phyloP scores from a whole-genome alignment of 441 rosid genomes.

The Arabidopsis hybrid region DNA sequence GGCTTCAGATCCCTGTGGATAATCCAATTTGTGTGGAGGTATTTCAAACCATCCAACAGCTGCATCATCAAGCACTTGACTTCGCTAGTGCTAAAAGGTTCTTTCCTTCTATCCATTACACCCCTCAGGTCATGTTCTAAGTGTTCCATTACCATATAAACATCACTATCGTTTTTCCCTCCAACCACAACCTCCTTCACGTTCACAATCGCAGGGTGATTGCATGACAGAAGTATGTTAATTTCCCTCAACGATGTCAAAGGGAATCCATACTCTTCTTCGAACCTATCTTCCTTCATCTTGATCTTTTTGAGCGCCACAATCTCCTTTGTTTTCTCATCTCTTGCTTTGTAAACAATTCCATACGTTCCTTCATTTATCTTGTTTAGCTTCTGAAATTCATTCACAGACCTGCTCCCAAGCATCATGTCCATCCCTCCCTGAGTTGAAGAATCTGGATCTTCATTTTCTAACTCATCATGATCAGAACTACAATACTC shows the following conservation, averaged over 20 bases:
- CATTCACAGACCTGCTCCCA: slow-evolving; percentile 79
- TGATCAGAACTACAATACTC: slow-evolving; percentile 50
- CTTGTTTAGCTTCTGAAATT: slow-evolving; percentile 67
- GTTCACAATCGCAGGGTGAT: slow-evolving; percentile 73
- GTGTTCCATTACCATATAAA: slow-evolving; percentile 94
- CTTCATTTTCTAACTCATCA: slow-evolving; percentile 57
- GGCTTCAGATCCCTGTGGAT: slow-evolving; percentile 91
- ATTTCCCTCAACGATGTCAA: slow-evolving; percentile 84
- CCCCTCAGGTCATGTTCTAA: slow-evolving; percentile 87
- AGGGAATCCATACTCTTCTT: slow-evolving; percentile 66
- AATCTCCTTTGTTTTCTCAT: slow-evolving; percentile 69
- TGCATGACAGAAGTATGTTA: slow-evolving; percentile 72
- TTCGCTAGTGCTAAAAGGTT: slow-evolving; percentile 81
- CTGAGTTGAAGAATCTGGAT: slow-evolving; percentile 32
- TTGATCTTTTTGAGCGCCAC: slow-evolving; percentile 93
- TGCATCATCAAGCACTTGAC: slow-evolving; percentile 89
- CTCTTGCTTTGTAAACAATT: slow-evolving; percentile 79
- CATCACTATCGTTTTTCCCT: slow-evolving; percentile 43
- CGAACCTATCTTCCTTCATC: slow-evolving; percentile 54
- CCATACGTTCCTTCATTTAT: slow-evolving; percentile 92
- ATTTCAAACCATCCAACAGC: slow-evolving; percentile 77
- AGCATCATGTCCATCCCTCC: slow-evolving; percentile 63
- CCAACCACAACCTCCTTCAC: slow-evolving; percentile 86
- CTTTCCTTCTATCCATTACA: slow-evolving; percentile 71
- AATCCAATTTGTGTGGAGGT: slow-evolving; percentile 93